Base-by-base conservation (phyloP, 148 eudicot genomes). In the Nepenthes mirabilis region DNA sequence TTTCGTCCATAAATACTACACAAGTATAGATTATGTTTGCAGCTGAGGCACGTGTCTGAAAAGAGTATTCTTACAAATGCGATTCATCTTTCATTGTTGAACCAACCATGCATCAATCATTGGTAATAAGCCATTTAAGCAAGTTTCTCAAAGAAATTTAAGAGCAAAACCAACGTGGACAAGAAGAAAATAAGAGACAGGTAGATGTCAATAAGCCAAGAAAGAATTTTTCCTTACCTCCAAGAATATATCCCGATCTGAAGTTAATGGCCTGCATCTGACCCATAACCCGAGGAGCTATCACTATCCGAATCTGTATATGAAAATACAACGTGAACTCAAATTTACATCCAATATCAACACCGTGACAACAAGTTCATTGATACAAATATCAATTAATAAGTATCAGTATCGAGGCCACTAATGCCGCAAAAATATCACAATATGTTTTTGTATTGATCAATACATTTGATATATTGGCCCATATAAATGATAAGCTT, bases 261-360 rank as follows among this genome's bases (percentile, higher is more conserved):
- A 47, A 70, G 83, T 70, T 77, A 84, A 59, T 72, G 79, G 37
- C 82, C 82, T 23, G 65, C 85, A 68, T 90, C 91, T 33, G 91
- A 84, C 37, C 80, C 89, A 62, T 73, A 65, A 59, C 61, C 83
- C 64, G 91, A 87, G 61, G 97, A 84, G 74, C 97, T 87, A 71
- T 75, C 81, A 40, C 91, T 87, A 57, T 84, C 97, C 34, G 91
- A 82, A 82, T 84, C 97, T 90, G 91, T 80, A 71, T 13, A 32
- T 48, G 4, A 52, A 67, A 32, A 65, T 52, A 34, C 62, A 69
- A 47, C 33, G 57, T 58, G 34, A 56, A 23, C 23, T 23, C 23
- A 23, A 23, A 23, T 23, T 23, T 23, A 23, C 23, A 23, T 23
- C 23, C 23, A 23, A 23, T 23, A 23, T 23, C 23, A 23, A 23